These are phyloP conservation scores for Solanum arcanum DNA, from an alignment of 257 asterid genomes.

Conservation along the genomic window DNA sequence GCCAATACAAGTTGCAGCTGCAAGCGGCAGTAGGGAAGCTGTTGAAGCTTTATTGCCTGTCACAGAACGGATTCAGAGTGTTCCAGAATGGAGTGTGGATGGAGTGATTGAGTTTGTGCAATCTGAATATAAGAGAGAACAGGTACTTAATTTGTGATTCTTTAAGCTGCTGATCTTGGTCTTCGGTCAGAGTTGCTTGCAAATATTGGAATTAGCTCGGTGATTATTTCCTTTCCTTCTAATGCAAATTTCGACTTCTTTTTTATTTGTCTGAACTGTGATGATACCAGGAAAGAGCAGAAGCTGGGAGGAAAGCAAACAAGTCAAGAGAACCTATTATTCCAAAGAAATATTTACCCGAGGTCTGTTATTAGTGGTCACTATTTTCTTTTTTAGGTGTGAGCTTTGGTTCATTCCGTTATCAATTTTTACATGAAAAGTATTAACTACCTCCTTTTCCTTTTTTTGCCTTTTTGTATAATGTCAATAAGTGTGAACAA, in stretches of 20 bases:
- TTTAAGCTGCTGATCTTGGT: background rate
- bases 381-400: background rate
- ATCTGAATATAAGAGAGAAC: background rate
- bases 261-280: background rate
- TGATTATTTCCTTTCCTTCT: background rate
- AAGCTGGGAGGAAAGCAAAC: constrained; percentile 14
- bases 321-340: constrained; percentile 4
- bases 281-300: constrained; percentile 36
- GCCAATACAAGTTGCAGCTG: constrained; percentile 81
- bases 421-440: background rate
- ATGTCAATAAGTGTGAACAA: background rate
- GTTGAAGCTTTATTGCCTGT: constrained; percentile 69
- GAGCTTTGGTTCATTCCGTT: background rate
- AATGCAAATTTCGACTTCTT: too few relatives aligned
- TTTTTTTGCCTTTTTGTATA: background rate
- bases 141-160: constrained; percentile 27
- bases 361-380: constrained; percentile 31
- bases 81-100: constrained; percentile 55
- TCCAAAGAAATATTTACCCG: constrained; percentile 41
- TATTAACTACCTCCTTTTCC: background rate
- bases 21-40: constrained; percentile 45
- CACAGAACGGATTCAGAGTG: constrained; percentile 27
- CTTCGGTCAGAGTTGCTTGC: background rate
- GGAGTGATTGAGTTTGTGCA: background rate
- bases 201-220: background rate